Base-by-base conservation (phyloP, 306 rosid species). In the Glycine tomentella region DNA sequence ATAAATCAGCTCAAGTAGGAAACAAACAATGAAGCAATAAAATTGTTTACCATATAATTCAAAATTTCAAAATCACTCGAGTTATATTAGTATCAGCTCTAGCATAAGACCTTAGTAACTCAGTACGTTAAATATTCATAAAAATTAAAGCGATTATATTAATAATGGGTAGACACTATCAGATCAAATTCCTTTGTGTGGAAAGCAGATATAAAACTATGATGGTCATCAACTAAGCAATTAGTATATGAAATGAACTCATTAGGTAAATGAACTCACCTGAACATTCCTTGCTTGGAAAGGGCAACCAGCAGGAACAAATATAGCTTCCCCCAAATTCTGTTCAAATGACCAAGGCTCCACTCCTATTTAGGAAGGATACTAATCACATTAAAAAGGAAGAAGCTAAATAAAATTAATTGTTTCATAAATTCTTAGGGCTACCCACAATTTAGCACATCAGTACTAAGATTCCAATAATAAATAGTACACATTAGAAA, bases 311-410 rank as follows among this genome's bases (percentile, higher is more conserved):
- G 99, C 95, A 73, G 99, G 99, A 75, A 95, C 86, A 88, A 95
- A 95, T 74, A 93, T 86, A 52, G 97, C 98, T 76, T 93, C 93
- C 81, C 98, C 98, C 78, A 89, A 84, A 84, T 86, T 81, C 85
- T 95, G 98, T 84, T 90, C 98, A 75, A 95, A 95, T 70, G 98
- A 93, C 99, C 99, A 95, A 16, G 99, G 98, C 88, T 90, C 96
- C 78, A 93, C 85, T 80, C 94, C 99, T 95, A 86, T 70, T 33
- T 76, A 79, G 81, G 53, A 87, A 69, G 81, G 81, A 80, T 76
- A 82, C 11, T 33, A 74, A 82, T 64, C 70, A 58, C 44, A 66
- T 56, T 66, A 48, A 49, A 79, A 85, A 55, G 72, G 51, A 66
- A 59, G 14, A 71, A 34, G n/a, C 67, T 5, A 73, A 71, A 62